These are phyloP conservation scores for Biancaea sappan DNA, from an alignment of 306 rosid species.

Conservation along the genomic window DNA sequence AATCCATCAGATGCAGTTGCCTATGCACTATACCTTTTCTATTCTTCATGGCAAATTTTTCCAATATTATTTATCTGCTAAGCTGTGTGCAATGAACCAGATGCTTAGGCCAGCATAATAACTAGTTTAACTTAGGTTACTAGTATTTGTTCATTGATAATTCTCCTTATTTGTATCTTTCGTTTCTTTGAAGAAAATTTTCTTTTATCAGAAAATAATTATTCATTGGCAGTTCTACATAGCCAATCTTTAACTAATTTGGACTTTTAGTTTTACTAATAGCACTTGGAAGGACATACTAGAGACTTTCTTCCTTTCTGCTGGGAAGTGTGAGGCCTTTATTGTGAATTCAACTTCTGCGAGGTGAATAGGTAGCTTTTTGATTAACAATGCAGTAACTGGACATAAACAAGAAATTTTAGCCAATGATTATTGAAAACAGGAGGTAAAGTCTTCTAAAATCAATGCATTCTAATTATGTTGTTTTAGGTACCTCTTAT, in stretches of 20 bases:
- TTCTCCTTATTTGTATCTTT: not conserved
- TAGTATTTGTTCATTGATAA: not conserved
- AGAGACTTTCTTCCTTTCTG: not conserved
- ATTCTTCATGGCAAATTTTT: not conserved
- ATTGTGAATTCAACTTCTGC: slow-evolving; percentile 2
- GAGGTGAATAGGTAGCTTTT: not conserved
- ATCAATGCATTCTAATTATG: not conserved
- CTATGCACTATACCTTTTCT: slow-evolving; percentile 14
- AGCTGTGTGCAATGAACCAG: slow-evolving; percentile 5
- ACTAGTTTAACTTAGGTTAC: not conserved
- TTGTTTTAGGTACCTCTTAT: not conserved
- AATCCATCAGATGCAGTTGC: slow-evolving; percentile 1
- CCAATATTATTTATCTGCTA: not conserved
- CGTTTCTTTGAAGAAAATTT: not conserved
- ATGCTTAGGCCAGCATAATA: slow-evolving; percentile 10
- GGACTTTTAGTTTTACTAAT: not conserved
- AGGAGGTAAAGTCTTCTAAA: not conserved
- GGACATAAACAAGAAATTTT: not conserved
- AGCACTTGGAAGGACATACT: not conserved
- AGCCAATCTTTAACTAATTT: not conserved
- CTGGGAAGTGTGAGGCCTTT: not conserved
- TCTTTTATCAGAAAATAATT: not conserved
- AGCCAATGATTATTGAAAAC: not conserved
- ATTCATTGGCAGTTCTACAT: not conserved
- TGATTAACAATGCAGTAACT: not conserved